Conservation (phyloP, 345 rosid genomes). For the Microcos paniculata region DNA sequence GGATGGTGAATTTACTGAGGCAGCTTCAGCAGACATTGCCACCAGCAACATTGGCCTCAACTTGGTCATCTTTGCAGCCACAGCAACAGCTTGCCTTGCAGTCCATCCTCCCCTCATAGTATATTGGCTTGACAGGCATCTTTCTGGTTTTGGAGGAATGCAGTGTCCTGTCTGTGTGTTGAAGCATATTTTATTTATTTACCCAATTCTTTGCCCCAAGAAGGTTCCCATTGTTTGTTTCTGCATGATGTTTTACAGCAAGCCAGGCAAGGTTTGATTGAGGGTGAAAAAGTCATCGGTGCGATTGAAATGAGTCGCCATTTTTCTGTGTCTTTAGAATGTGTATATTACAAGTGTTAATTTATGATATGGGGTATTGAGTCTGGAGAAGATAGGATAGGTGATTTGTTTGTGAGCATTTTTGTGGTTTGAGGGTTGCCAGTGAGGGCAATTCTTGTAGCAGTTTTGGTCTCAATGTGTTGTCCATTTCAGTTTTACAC, state of each 20-base stretch:
- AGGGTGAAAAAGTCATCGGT: constrained; percentile 31
- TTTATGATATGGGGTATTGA: constrained; percentile 15
- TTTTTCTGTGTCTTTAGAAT: constrained; percentile 31
- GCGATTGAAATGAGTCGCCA: constrained; percentile 29
- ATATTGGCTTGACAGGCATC: not conserved
- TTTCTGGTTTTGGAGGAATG: constrained; percentile 19
- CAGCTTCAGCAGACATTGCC: constrained; percentile 96
- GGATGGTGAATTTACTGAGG: constrained; percentile 82
- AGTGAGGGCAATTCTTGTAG: constrained; percentile 34
- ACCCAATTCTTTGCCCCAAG: constrained; percentile 43
- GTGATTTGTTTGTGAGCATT: constrained; percentile 15
- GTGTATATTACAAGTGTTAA: constrained; percentile 40
- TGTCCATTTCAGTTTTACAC: constrained; percentile 14
- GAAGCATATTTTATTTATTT: constrained; percentile 33
- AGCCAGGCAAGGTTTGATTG: constrained; percentile 30
- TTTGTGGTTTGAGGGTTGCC: constrained; percentile 32
- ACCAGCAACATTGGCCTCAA: constrained; percentile 82
- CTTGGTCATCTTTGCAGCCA: constrained; percentile 89
- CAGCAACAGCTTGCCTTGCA: constrained; percentile 94
- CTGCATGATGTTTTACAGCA: constrained; percentile 37
- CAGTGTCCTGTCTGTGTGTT: constrained; percentile 29
- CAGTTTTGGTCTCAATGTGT: constrained; percentile 54
- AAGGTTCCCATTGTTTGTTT: constrained; percentile 29
- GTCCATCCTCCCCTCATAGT: constrained; percentile 78
- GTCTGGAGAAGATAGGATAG: constrained; percentile 24